These are phyloP conservation scores for Naematelia encephala DNA, from an alignment of 768 basidiomycete genomes.

Conservation along the genomic window DNA sequence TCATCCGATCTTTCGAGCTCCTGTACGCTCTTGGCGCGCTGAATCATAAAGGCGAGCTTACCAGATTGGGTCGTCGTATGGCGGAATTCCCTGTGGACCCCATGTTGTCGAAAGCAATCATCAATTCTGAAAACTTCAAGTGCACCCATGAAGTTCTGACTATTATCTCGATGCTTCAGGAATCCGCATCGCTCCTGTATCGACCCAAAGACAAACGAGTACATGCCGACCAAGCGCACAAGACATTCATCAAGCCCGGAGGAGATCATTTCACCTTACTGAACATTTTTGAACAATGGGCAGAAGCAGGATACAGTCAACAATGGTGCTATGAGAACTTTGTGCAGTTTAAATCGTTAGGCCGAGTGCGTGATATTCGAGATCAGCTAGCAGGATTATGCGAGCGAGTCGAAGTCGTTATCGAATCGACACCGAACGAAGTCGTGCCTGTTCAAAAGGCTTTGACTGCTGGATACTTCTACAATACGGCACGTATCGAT, in stretches of 20 bases:
- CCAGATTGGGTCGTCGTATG: constrained; percentile 95
- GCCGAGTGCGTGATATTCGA: constrained; percentile 90
- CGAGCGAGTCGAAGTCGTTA: constrained; percentile 92
- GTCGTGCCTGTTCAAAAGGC: constrained; percentile 93
- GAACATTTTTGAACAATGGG: constrained; percentile 99
- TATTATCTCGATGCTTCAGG: constrained; percentile 94
- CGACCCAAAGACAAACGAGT: constrained; percentile 97
- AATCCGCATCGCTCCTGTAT: constrained; percentile 91
- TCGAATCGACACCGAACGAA: constrained; percentile 85
- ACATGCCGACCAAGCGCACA: constrained; percentile 94
- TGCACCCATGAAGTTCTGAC: constrained; percentile 98
- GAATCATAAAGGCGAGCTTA: constrained; percentile 93
- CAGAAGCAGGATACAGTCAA: constrained; percentile 93
- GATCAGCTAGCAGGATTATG: constrained; percentile 87
- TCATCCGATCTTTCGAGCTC: constrained; percentile 89
- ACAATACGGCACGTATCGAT: constrained; percentile 87
- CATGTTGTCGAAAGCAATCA: constrained; percentile 93
- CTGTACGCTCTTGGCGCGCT: constrained; percentile 93
- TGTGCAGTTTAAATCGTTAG: constrained; percentile 89
- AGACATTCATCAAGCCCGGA: constrained; percentile 91
- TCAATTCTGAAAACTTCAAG: constrained; percentile 85
- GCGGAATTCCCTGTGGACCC: constrained; percentile 99
- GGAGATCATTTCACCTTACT: constrained; percentile 97
- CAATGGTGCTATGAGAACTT: constrained; percentile 61
- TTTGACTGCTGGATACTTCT: constrained; percentile 90